A percentile compares a stretch with the other conserved stretches of the same genome.
These are phyloP conservation scores for Sporisorium scitamineum DNA, from an alignment of 1,284 basidiomycete species.

Conservation along the genomic window DNA sequence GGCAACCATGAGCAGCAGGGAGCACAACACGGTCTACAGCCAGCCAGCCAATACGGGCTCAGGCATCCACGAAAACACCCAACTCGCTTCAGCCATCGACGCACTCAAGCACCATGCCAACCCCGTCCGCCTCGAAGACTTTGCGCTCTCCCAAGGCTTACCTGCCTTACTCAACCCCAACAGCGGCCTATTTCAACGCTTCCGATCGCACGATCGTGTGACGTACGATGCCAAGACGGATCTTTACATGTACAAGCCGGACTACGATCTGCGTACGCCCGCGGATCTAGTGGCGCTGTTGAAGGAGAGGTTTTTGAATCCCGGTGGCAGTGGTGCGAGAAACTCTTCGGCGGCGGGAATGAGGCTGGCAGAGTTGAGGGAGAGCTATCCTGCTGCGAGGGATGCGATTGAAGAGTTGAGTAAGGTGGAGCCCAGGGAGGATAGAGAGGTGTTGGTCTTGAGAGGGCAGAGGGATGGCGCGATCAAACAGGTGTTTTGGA, in stretches of 20 bases:
- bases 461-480: constrained; percentile 83
- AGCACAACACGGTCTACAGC: constrained; percentile 75
- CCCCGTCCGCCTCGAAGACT: constrained; percentile 85
- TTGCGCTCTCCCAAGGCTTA: constrained; percentile 81
- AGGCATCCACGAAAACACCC: constrained; percentile 84
- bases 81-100: constrained; percentile 84
- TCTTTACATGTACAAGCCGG: constrained; percentile 86
- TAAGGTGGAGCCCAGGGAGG: constrained; percentile 73
- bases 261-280: constrained; percentile 86
- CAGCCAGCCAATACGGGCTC: constrained; percentile 86
- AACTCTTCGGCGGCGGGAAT: constrained; percentile 73
- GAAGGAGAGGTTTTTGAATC: constrained; percentile 54
- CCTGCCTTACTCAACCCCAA: constrained; percentile 78
- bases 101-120: constrained; percentile 79
- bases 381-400: constrained; percentile 85
- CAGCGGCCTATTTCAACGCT: constrained; percentile 79
- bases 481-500: constrained; percentile 84
- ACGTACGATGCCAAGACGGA: constrained; percentile 83
- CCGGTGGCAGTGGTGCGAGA: constrained; percentile 36
- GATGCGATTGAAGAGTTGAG: constrained; percentile 62
- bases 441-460: constrained; percentile 86
- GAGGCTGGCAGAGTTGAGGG: constrained; percentile 84
- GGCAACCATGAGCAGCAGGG: constrained; percentile 28
- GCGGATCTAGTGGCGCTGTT: constrained; percentile 83
- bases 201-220: constrained; percentile 82